A percentile compares a stretch with the other conserved stretches of the same genome.
Conservation (phyloP, 139 green algal genomes). For the Edaphochlamys debaryana region DNA sequence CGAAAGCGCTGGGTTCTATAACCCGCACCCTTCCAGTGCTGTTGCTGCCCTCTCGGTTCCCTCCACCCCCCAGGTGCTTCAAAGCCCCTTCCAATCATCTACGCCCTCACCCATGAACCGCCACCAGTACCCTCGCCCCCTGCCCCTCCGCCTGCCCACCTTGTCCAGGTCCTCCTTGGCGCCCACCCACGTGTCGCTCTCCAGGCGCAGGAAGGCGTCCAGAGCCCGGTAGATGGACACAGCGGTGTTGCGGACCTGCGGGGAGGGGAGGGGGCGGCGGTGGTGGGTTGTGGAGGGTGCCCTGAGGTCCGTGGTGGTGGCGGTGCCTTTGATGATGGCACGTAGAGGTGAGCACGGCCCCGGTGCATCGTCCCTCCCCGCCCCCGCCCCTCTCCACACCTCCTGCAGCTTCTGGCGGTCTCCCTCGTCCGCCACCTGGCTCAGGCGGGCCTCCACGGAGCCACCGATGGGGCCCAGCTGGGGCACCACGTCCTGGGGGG, state of each 20-base stretch:
- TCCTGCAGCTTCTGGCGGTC: constrained; percentile 1
- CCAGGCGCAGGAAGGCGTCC: constrained; percentile 11
- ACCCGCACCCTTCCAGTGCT: too few species aligned
- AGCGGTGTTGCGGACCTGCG: constrained; percentile 2
- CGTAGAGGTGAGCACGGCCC: too few species aligned
- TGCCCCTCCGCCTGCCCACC: not conserved
- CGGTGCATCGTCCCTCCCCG: too few species aligned
- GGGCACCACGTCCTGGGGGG: constrained; percentile 44
- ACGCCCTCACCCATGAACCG: too few species aligned
- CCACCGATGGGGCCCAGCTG: constrained; percentile 53
- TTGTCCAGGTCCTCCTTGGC: constrained; percentile 6
- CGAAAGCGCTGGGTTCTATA: too few species aligned
- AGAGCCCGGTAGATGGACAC: constrained; percentile 15
- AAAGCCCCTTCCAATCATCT: too few species aligned
- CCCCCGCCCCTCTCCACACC: not conserved
- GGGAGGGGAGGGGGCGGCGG: not conserved
- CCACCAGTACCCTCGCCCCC: too few species aligned
- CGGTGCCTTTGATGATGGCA: too few species aligned
- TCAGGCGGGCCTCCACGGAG: constrained; percentile 26
- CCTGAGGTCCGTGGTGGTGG: too few species aligned
- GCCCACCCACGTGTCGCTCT: constrained; percentile 4
- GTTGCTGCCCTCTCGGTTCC: too few species aligned
- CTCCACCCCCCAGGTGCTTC: too few species aligned
- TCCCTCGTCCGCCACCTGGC: constrained; percentile 14
- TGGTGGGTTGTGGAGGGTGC: not conserved